These are phyloP conservation scores for Phenoliferia sp. DNA, from an alignment of 1,284 basidiomycete species.

Conservation along the genomic window DNA sequence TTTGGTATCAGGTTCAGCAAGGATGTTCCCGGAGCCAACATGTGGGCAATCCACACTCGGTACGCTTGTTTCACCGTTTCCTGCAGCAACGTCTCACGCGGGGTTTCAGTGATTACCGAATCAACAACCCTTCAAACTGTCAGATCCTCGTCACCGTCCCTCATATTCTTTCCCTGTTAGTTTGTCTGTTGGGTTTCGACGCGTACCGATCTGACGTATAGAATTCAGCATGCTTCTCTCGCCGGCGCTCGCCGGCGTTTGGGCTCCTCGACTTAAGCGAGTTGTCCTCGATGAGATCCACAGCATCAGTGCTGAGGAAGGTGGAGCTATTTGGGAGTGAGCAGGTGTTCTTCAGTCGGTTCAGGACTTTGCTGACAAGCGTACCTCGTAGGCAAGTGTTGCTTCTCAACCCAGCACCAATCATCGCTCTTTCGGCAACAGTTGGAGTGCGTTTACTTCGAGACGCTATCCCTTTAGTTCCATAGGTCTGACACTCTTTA, in stretches of 20 bases:
- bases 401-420: constrained; percentile 44
- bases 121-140: constrained; percentile 59
- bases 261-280: constrained; percentile 60
- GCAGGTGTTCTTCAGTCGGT: constrained; percentile 50
- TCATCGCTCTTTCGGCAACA: constrained; percentile 67
- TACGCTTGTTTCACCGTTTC: background rate
- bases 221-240: constrained; percentile 61
- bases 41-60: constrained; percentile 63
- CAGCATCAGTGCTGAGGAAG: constrained; percentile 61
- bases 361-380: constrained; percentile 35
- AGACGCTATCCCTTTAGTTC: background rate
- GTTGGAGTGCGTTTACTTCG: constrained; percentile 49
- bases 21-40: constrained; percentile 51
- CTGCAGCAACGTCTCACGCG: background rate
- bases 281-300: constrained; percentile 69
- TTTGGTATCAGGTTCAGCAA: constrained; percentile 54
- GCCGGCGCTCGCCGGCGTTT: constrained; percentile 55
- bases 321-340: constrained; percentile 61
- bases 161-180: constrained; percentile 52
- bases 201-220: background rate
- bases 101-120: constrained; percentile 50
- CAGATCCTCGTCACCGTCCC: constrained; percentile 68
- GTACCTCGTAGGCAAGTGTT: constrained; percentile 19
- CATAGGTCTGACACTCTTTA: background rate
- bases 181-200: background rate